phyloP scores from a whole-genome alignment of 345 rosid species.

The Hevea brasiliensis region DNA sequence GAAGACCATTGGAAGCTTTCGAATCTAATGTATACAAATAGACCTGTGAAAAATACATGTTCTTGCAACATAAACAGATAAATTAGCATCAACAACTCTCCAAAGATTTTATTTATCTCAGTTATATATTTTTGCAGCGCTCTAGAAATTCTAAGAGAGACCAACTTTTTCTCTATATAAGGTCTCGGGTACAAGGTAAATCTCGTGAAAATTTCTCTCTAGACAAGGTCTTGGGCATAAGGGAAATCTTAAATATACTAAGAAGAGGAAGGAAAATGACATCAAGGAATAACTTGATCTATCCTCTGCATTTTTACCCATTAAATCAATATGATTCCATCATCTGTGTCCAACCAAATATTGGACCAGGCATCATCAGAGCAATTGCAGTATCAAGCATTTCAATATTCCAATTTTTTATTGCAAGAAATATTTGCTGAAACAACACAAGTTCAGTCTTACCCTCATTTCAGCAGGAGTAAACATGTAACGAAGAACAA shows the following conservation, averaged over 20 bases:
- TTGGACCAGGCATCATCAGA: not conserved
- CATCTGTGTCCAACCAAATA: not conserved
- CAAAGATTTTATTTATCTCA: not conserved
- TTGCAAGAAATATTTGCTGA: not conserved
- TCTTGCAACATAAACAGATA: not conserved
- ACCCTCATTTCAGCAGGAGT: slow-evolving; percentile 88
- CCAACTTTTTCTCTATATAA: not conserved
- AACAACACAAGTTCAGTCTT: slow-evolving; percentile 14
- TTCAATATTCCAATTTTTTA: not conserved
- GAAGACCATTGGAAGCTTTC: no score
- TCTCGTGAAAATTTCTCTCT: no score
- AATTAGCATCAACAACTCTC: not conserved
- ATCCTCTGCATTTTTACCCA: not conserved
- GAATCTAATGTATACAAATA: not conserved
- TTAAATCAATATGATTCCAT: not conserved
- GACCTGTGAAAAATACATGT: not conserved
- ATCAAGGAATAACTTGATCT: not conserved
- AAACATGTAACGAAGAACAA: slow-evolving; percentile 81
- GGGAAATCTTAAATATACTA: not conserved
- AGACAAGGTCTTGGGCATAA: no score
- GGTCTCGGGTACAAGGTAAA: no score
- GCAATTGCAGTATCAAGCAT: not conserved
- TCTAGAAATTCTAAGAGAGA: not conserved
- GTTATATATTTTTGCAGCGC: not conserved
- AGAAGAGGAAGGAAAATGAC: not conserved